Base-by-base conservation (phyloP, 345 rosid genomes). In the Mangifera indica region DNA sequence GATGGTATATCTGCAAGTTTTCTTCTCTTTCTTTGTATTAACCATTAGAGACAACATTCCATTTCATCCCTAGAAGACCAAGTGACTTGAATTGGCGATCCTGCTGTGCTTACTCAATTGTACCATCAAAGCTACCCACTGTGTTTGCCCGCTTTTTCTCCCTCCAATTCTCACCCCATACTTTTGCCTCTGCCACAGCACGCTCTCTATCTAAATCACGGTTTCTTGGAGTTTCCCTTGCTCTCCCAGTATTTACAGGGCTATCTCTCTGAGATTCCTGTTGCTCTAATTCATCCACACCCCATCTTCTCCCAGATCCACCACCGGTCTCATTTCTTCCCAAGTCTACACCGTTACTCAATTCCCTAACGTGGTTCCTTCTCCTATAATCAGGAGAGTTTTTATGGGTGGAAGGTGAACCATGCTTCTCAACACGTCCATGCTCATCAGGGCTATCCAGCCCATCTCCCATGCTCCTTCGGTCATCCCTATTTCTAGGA, bases 151-250 rank as follows among this genome's bases (percentile, higher is more conserved):
- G 81, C 76, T 92, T 95, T 76, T 83, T 91, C 79, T 90, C 98
- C 72, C 99, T 86, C 98, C 87, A 92, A 75, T 92, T 92, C 84
- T 95, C 98, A 26, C 99, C 99, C 99, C 99, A 95, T 46, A 95
- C 97, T 75, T 92, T 95, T 0, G 99, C 99, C 68, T 86, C 98
- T 0, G 99, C 99, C 15, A 95, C 99, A 5, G 99, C 99, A 7
- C 97, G 84, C 79, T 95, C 96, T 77, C 99, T 88, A 81, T 95
- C 98, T 42, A 92, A 84, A 84, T 87, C 97, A 3, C 96, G 83
- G 66, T 89, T 90, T 78, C 96, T 82, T 21, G 92, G 90, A 42
- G 88, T 80, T 66, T 89, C 92, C 83, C 97, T 89, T 73, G 77
- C 74, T 78, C 96, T 85, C 56, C 88, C 87, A 26, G 78, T 77